These are phyloP conservation scores for Rhizopus microsporus DNA, from an alignment of 371 early-diverging fungal genomes.

Conservation along the genomic window DNA sequence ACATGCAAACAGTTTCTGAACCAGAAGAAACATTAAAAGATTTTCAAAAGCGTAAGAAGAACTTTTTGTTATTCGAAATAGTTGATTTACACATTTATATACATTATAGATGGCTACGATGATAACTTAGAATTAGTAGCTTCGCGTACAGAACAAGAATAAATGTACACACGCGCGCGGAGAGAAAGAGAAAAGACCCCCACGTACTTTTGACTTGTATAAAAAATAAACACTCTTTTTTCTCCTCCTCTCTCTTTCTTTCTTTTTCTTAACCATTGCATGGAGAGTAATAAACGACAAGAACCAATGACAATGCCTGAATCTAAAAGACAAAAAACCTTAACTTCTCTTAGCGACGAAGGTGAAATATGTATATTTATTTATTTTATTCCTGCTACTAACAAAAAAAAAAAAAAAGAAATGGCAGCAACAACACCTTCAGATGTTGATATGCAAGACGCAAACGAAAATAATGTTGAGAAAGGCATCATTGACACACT, in stretches of 20 bases:
- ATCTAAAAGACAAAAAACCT: constrained; percentile 28
- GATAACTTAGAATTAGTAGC: constrained; percentile 36
- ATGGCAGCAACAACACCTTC: constrained; percentile 15
- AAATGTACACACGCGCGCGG: neutral
- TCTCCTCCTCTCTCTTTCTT: neutral
- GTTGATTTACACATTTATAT: constrained; percentile 1
- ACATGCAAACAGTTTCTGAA: constrained; percentile 68
- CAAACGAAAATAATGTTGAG: constrained; percentile 11
- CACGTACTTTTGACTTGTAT: neutral
- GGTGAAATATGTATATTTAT: constrained; percentile 6
- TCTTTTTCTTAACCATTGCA: constrained; percentile 14
- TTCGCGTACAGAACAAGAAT: constrained; percentile 30
- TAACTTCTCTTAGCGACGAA: constrained; percentile 19
- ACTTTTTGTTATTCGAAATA: neutral
- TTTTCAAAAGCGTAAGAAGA: constrained; percentile 55
- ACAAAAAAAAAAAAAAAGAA: constrained; percentile 4
- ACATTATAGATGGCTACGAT: constrained; percentile 40
- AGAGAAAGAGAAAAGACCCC: neutral
- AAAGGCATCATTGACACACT: constrained; percentile 20
- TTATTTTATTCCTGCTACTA: neutral
- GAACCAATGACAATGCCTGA: constrained; percentile 30
- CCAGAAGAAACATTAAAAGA: constrained; percentile 77
- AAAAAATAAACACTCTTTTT: neutral
- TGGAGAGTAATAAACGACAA: constrained; percentile 21
- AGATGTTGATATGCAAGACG: constrained; percentile 21